A percentile compares a stretch with the other conserved stretches of the same genome.
These are phyloP conservation scores for Candida succiphila DNA, from an alignment of 805 yeast genomes.

Conservation along the genomic window DNA sequence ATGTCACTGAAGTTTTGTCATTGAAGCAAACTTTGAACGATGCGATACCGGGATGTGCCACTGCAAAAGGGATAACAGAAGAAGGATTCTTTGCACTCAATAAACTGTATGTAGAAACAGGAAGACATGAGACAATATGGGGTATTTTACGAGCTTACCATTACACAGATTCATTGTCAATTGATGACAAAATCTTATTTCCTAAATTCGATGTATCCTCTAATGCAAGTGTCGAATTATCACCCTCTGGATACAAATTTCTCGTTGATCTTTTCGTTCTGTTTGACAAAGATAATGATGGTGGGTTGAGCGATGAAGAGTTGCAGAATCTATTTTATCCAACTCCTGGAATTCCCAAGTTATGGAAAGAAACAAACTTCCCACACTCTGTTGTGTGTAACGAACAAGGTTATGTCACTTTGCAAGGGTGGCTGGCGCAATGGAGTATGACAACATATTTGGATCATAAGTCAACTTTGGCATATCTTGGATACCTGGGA, in stretches of 20 bases:
- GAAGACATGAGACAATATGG: constrained; percentile 97
- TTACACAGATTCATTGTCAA: constrained; percentile 84
- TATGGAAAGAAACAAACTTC: constrained; percentile 80
- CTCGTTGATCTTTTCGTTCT: constrained; percentile 81
- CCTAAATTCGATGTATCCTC: constrained; percentile 72
- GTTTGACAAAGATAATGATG: constrained; percentile 94
- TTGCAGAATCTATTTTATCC: constrained; percentile 64
- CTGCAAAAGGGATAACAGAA: constrained; percentile 47
- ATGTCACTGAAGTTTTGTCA: constrained; percentile 35
- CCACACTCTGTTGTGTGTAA: constrained; percentile 85
- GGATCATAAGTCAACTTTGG: constrained; percentile 75
- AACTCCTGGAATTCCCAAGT: constrained; percentile 85
- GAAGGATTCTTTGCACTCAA: constrained; percentile 73
- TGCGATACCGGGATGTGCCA: constrained; percentile 19
- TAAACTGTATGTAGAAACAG: constrained; percentile 78
- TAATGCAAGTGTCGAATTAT: constrained; percentile 76
- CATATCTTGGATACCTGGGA: constrained; percentile 84
- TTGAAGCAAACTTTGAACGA: constrained; percentile 27
- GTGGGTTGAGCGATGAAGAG: constrained; percentile 78
- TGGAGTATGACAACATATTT: constrained; percentile 95
- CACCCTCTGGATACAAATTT: constrained; percentile 88
- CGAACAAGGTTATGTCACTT: constrained; percentile 79
- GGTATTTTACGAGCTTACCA: constrained; percentile 81
- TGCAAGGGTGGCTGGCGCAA: constrained; percentile 98
- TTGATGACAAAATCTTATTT: constrained; percentile 67